phyloP scores from a whole-genome alignment of 495 filamentous ascomycete genomes.

The Penicillium coffeae region DNA sequence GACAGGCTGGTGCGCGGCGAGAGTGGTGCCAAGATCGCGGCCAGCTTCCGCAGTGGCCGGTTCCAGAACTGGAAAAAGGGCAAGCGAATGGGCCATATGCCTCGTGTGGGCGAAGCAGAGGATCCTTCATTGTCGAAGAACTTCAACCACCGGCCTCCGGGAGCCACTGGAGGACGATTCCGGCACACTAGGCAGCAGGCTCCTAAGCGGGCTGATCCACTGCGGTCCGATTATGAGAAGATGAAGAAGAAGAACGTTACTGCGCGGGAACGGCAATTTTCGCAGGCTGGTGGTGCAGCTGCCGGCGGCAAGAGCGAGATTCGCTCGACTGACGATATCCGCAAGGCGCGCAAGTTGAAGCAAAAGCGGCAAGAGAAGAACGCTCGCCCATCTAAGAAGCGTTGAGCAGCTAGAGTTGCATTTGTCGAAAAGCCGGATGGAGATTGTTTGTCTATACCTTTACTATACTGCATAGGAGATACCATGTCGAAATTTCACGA shows the following conservation, averaged over 20 bases:
- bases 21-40: conserved; percentile 91
- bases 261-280: conserved; percentile 64
- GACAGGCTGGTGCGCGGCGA: conserved; percentile 83
- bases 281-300: conserved; percentile 38
- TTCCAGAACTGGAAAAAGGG: conserved; percentile 88
- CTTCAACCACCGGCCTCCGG: conserved; percentile 11
- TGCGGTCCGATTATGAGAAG: conserved; percentile 79
- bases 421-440: too few relatives aligned
- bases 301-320: conserved; percentile 77
- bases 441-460: too few relatives aligned
- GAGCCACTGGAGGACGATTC: conserved; percentile 37
- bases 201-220: conserved; percentile 89
- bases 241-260: conserved; percentile 86
- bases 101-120: conserved; percentile 79
- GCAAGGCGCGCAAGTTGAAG: conserved; percentile 70
- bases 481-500: not conserved
- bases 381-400: conserved; percentile 67
- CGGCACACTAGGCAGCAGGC: conserved; percentile 80
- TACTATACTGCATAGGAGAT: not conserved
- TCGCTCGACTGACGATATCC: conserved; percentile 76
- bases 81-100: conserved; percentile 72
- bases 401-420: conserved; percentile 6
- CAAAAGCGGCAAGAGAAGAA: conserved; percentile 84
- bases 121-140: conserved; percentile 35
- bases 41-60: conserved; percentile 85